These are phyloP conservation scores for Apiospora marii DNA, from an alignment of 2,329 filamentous ascomycete genomes.

Conservation along the genomic window DNA sequence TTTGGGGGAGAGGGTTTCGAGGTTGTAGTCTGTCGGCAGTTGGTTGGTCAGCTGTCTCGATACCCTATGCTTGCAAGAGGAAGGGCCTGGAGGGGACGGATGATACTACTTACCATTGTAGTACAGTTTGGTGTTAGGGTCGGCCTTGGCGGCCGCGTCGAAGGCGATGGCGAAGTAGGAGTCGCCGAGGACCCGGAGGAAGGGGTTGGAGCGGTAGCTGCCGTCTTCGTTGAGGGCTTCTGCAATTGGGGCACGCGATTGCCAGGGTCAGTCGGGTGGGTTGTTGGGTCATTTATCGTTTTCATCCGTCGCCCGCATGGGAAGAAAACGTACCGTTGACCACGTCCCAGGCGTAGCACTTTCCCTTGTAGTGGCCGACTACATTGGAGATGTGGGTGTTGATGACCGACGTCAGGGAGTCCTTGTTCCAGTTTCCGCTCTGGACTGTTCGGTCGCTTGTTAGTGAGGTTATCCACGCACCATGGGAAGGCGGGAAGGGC, in stretches of 20 bases:
- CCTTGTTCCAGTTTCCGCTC: slow-evolving; percentile 55
- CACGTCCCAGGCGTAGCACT: slow-evolving; percentile 64
- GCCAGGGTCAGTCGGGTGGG: not conserved
- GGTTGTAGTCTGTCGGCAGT: slow-evolving; percentile 54
- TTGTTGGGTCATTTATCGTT: not conserved
- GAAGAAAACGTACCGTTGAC: slow-evolving; percentile 50
- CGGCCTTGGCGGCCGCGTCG: slow-evolving; percentile 53
- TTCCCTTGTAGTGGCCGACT: slow-evolving; percentile 54
- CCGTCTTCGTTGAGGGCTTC: slow-evolving; percentile 64
- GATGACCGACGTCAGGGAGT: slow-evolving; percentile 57
- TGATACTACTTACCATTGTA: slow-evolving; percentile 54
- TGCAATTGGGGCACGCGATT: not conserved
- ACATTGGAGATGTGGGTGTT: slow-evolving; percentile 60
- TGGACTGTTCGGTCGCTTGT: slow-evolving; percentile 39
- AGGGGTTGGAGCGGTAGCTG: slow-evolving; percentile 53
- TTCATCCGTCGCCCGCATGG: not conserved
- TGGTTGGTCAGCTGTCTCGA: not conserved
- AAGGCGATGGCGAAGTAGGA: slow-evolving; percentile 63
- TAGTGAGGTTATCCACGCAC: slow-evolving; percentile 22
- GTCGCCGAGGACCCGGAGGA: slow-evolving; percentile 58
- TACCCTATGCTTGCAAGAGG: not conserved
- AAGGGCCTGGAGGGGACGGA: no score
- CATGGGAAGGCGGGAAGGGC: not conserved
- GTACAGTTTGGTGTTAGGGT: slow-evolving; percentile 61
- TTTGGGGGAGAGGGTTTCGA: slow-evolving; percentile 51